Evolutionary conservation across 768 basidiomycete genomes (phyloP).

Genomic region (Termitomyces sp.): DNA sequence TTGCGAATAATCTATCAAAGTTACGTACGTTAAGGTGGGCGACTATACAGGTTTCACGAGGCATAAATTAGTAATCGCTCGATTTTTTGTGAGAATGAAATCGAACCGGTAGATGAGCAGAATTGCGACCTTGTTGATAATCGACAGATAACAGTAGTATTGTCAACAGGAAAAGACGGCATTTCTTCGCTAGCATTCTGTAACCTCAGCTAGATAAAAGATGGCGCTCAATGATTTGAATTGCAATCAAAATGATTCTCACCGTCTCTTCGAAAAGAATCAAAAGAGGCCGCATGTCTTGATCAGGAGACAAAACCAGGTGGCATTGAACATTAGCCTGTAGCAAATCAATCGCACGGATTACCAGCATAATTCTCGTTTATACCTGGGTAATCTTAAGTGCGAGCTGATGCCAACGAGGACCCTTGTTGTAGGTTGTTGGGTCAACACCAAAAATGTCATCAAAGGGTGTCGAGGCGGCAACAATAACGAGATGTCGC

Average conservation of each 20-base stretch:
- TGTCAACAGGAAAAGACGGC: constrained; percentile 37
- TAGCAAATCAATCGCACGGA: not conserved
- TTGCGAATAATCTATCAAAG: constrained; percentile 3
- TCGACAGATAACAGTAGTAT: constrained; percentile 30
- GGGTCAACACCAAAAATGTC: constrained; percentile 21
- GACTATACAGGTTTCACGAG: constrained; percentile 3
- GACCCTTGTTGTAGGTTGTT: constrained; percentile 22
- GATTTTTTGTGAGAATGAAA: constrained; percentile 1
- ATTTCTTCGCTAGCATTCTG: constrained; percentile 32
- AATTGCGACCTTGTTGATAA: constrained; percentile 33
- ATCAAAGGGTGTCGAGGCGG: constrained; percentile 39
- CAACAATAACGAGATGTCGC: constrained; percentile 50
- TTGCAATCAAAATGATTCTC: constrained; percentile 10
- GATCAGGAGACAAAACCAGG: constrained; percentile 43
- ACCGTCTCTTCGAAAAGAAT: constrained; percentile 45
- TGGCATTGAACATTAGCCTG: constrained; percentile 56
- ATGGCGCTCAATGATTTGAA: constrained; percentile 6
- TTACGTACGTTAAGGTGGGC: constrained; percentile 28
- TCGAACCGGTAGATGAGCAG: constrained; percentile 22
- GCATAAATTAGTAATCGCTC: constrained; percentile 1
- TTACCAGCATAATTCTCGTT: constrained; percentile 3
- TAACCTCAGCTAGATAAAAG: constrained; percentile 27
- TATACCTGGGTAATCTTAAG: constrained; percentile 41
- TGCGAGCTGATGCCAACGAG: constrained; percentile 36
- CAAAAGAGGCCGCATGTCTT: constrained; percentile 39